Evolutionary conservation across 2,329 filamentous ascomycete species (phyloP).

Genomic region (Penicillium sp.): DNA sequence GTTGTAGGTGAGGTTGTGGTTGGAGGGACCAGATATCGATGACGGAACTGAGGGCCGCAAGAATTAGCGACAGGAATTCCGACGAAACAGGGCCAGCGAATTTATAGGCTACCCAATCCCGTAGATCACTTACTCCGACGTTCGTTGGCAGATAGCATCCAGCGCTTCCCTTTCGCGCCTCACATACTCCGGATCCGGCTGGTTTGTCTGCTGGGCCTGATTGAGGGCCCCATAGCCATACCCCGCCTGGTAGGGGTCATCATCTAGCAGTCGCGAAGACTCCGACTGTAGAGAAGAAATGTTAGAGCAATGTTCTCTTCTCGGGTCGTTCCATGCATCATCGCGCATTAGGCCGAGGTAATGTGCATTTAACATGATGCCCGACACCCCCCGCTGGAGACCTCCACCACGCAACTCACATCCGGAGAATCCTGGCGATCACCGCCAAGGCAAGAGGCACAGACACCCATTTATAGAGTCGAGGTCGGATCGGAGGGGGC

Average conservation of each 20-base stretch:
- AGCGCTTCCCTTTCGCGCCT: constrained; percentile 51
- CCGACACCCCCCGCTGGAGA: neutral
- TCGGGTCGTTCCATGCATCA: constrained; percentile 6
- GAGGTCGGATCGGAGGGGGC: constrained; percentile 8
- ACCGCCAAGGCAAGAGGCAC: constrained; percentile 48
- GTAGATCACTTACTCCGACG: constrained; percentile 47
- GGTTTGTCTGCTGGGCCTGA: constrained; percentile 39
- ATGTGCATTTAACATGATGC: constrained; percentile 16
- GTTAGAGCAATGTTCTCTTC: constrained; percentile 14
- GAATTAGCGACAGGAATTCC: neutral
- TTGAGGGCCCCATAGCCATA: constrained; percentile 50
- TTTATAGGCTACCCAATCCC: neutral
- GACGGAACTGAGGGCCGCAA: constrained; percentile 39
- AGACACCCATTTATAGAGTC: constrained; percentile 46
- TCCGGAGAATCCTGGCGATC: constrained; percentile 44
- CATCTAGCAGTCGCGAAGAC: constrained; percentile 50
- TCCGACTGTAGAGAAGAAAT: constrained; percentile 34
- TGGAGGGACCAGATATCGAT: constrained; percentile 52
- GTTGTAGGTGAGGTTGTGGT: constrained; percentile 46
- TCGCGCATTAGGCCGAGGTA: constrained; percentile 17
- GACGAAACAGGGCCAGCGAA: neutral
- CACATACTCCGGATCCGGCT: constrained; percentile 47
- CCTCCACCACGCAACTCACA: constrained; percentile 22
- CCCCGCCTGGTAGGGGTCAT: constrained; percentile 49
- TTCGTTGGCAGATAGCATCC: constrained; percentile 51